Conservation (phyloP, 139 green algal species). For the Tetraselmis striata region DNA sequence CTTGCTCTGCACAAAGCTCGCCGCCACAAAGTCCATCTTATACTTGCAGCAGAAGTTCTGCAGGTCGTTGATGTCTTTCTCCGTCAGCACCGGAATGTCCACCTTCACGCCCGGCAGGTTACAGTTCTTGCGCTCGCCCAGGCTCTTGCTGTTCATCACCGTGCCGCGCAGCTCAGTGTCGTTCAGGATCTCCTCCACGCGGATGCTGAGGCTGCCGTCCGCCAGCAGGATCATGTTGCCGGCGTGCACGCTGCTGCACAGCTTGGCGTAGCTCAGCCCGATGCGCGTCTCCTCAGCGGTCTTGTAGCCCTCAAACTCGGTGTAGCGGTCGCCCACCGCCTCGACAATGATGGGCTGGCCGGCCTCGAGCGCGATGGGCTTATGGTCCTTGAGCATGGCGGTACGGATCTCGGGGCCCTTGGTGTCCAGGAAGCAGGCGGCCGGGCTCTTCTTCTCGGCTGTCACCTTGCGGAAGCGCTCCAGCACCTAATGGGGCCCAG, state of each 20-base stretch:
- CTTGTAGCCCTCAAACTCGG: conserved; percentile 36
- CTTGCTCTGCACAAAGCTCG: conserved; percentile 53
- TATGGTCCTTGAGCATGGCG: conserved; percentile 43
- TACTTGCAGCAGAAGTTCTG: conserved; percentile 22
- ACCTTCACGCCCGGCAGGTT: conserved; percentile 37
- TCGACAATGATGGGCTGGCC: conserved; percentile 53
- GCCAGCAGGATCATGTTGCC: conserved; percentile 40
- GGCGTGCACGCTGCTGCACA: conserved; percentile 18
- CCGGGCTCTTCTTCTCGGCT: background rate
- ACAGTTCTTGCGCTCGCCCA: conserved; percentile 23
- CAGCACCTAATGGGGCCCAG: conserved; percentile 45
- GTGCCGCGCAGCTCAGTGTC: conserved; percentile 26
- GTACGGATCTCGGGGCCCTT: conserved; percentile 64
- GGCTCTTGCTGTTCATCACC: conserved; percentile 30
- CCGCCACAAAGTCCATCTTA: conserved; percentile 48
- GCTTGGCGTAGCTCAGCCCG: conserved; percentile 17
- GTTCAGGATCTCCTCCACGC: conserved; percentile 21
- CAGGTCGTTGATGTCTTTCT: conserved; percentile 36
- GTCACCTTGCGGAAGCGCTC: conserved; percentile 47
- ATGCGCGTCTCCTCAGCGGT: conserved; percentile 43
- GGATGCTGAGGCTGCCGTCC: conserved; percentile 37
- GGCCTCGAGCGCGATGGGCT: conserved; percentile 41
- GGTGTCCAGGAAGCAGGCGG: conserved; percentile 48
- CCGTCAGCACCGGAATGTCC: conserved; percentile 23
- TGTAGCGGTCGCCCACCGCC: conserved; percentile 53